Percentiles rank a stretch among this genome's conserved stretches.
Evolutionary conservation across 2,329 filamentous ascomycete species (phyloP).

Genomic region (Colletotrichum viniferum): DNA sequence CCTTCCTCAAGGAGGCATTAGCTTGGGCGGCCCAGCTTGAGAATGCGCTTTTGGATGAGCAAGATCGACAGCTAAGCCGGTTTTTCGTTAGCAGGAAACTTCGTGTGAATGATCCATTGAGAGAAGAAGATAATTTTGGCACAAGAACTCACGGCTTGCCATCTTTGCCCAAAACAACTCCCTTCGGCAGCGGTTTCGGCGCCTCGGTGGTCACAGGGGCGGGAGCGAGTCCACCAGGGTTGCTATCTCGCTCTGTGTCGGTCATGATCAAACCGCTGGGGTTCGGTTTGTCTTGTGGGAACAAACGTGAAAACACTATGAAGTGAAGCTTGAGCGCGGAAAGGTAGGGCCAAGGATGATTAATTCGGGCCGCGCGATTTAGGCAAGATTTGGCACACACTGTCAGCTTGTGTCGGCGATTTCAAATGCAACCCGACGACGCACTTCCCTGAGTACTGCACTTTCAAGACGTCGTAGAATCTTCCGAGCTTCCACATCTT

Average conservation of each 20-base stretch:
- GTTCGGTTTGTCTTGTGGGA: constrained; percentile 64
- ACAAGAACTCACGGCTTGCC: constrained; percentile 78
- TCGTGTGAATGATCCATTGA: background rate
- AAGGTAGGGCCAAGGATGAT: background rate
- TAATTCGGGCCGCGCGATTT: background rate
- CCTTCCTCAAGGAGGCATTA: constrained; percentile 43
- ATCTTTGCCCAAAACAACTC: constrained; percentile 77
- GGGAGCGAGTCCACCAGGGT: background rate
- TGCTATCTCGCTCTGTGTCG: background rate
- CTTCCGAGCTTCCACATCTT: background rate
- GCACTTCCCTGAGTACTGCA: background rate
- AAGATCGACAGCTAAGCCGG: constrained; percentile 67
- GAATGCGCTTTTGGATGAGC: constrained; percentile 61
- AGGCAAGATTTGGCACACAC: background rate
- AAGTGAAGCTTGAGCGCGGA: background rate
- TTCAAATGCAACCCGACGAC: background rate
- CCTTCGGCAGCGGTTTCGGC: constrained; percentile 67
- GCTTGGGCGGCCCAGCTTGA: constrained; percentile 62
- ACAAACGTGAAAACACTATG: background rate
- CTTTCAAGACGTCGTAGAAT: background rate
- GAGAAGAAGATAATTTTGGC: background rate
- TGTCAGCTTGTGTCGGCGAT: background rate
- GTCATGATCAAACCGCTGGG: background rate
- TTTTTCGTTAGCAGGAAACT: background rate
- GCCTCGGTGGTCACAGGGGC: constrained; percentile 28